phyloP scores from a whole-genome alignment of 108 stramenopile genomes.

The Cyclotella baltica region DNA sequence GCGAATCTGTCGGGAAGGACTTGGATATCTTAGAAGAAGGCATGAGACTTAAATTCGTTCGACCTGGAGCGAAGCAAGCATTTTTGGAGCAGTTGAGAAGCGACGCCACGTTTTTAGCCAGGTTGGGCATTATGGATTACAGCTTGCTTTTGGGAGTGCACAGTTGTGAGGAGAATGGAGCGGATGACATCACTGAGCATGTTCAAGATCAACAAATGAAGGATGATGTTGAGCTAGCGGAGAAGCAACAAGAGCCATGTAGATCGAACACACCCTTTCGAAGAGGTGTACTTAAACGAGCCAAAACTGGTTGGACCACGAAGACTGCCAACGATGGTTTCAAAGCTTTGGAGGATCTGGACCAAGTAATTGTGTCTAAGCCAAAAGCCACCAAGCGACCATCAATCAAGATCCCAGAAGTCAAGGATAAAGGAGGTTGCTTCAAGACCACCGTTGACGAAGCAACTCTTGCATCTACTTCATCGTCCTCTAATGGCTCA shows the following conservation, averaged over 20 bases:
- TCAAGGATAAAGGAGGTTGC: slow-evolving; percentile 6
- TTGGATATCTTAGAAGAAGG: slow-evolving; percentile 63
- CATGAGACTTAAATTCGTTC: slow-evolving; percentile 52
- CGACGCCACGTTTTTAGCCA: slow-evolving; percentile 74
- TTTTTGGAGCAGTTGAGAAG: slow-evolving; percentile 59
- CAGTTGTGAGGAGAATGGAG: slow-evolving; percentile 31
- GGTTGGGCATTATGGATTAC: slow-evolving; percentile 86
- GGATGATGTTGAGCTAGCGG: not conserved
- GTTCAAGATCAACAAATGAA: not conserved
- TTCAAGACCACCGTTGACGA: not conserved
- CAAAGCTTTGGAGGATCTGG: slow-evolving; percentile 25
- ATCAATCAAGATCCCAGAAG: not conserved
- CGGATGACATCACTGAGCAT: not conserved
- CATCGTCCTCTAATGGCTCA: not conserved
- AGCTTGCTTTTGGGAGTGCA: slow-evolving; percentile 81
- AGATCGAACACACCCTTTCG: slow-evolving; percentile 50
- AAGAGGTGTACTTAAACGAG: slow-evolving; percentile 41
- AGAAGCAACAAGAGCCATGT: slow-evolving; percentile 20
- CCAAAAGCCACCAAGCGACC: not conserved
- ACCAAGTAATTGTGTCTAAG: slow-evolving; percentile 9
- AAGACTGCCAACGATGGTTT: slow-evolving; percentile 29
- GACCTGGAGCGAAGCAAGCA: slow-evolving; percentile 40
- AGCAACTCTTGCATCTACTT: not conserved
- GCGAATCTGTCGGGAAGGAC: slow-evolving; percentile 62
- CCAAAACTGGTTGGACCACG: slow-evolving; percentile 6